These are phyloP conservation scores for Solanum ossicruentum DNA, from an alignment of 257 asterid genomes.

Conservation along the genomic window DNA sequence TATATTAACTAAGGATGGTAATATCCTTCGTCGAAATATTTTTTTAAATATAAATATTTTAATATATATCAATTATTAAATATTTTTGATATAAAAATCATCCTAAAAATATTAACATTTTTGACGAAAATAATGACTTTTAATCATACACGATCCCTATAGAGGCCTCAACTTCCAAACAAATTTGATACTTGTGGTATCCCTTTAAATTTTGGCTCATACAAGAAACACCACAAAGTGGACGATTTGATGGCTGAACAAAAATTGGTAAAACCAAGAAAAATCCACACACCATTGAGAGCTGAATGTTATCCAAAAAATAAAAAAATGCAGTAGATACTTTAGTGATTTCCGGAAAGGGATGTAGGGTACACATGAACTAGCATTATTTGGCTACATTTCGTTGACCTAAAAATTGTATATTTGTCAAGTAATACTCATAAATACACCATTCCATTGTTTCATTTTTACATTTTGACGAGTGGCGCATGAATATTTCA, in stretches of 20 bases:
- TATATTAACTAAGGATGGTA: neutral
- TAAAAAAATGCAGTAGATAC: neutral
- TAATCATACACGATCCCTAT: neutral
- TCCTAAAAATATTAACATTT: too few species aligned
- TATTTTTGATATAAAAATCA: too few species aligned
- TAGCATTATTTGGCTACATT: neutral
- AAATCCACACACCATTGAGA: neutral
- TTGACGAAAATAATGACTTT: too few species aligned
- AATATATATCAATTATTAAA: too few species aligned
- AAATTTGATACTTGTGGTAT: neutral
- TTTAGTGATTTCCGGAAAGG: neutral
- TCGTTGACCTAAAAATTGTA: neutral
- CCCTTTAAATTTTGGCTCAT: neutral
- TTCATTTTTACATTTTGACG: neutral
- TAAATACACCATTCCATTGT: neutral
- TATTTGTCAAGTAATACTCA: neutral
- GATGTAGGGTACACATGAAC: neutral
- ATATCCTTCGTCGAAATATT: too few species aligned
- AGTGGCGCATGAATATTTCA: neutral
- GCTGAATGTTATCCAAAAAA: neutral
- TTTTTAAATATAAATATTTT: too few species aligned
- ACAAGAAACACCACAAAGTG: neutral
- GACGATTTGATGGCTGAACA: neutral
- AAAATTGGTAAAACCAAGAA: neutral
- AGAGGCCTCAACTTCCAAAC: neutral